A percentile compares a stretch with the other conserved stretches of the same genome.
Evolutionary conservation across 768 basidiomycete genomes (phyloP).

Genomic region (Lactarius vividus): DNA sequence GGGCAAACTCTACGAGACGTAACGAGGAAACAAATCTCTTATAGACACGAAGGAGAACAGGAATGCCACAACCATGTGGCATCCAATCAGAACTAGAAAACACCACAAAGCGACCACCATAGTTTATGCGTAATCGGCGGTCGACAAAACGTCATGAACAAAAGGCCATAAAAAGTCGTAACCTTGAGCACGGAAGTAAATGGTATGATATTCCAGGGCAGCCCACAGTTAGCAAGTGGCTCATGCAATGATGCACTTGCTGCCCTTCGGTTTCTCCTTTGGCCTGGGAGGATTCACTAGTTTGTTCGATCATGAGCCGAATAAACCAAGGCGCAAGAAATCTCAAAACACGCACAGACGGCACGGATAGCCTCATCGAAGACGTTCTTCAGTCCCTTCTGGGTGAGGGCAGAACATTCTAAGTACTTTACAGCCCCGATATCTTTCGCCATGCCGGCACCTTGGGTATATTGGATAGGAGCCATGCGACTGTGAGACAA

Average conservation of each 20-base stretch:
- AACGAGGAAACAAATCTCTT: conserved; percentile 21
- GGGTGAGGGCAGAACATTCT: conserved; percentile 94
- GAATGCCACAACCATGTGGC: conserved; percentile 12
- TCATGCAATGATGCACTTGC: conserved; percentile 64
- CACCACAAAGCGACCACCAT: conserved; percentile 18
- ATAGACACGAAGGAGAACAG: conserved; percentile 23
- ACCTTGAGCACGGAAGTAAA: conserved; percentile 68
- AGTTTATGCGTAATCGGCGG: conserved; percentile 33
- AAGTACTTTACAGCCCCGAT: conserved; percentile 95
- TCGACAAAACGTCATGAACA: conserved; percentile 25
- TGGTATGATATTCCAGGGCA: conserved; percentile 50
- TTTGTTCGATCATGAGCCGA: conserved; percentile 9
- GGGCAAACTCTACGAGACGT: conserved; percentile 9
- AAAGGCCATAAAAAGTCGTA: conserved; percentile 54
- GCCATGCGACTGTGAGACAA: conserved; percentile 73
- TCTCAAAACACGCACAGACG: conserved; percentile 63
- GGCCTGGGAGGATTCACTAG: conserved; percentile 75
- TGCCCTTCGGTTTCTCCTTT: conserved; percentile 49
- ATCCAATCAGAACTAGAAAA: conserved; percentile 16
- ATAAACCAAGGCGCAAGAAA: conserved; percentile 2
- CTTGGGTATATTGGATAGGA: conserved; percentile 90
- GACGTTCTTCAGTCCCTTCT: conserved; percentile 98
- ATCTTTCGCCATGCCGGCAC: conserved; percentile 87
- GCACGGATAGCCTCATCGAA: conserved; percentile 99
- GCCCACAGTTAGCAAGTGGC: conserved; percentile 21